Evolutionary conservation across 306 rosid species (phyloP), one percentile per base, ranked within the genome.

Genomic region (Prunus persica): DNA sequence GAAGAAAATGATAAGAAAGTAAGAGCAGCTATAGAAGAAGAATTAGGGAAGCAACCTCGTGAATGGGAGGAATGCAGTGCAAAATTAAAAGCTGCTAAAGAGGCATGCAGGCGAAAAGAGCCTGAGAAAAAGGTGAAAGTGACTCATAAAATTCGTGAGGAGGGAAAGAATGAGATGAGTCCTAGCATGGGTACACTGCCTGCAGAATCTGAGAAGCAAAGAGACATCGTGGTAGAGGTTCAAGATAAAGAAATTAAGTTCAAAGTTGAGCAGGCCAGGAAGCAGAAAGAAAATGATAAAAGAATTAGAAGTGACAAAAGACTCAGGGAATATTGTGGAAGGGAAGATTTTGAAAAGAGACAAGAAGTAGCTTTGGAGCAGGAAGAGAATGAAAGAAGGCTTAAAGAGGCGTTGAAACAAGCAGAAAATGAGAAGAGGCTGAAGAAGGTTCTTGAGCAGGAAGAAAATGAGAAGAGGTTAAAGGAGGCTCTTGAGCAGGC

Each of bases 51-150:
- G 75, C 87, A 81, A 77, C 76, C 64, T 71, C 13, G 28, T 76
- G 84, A 76, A 80, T 80, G 45, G 75, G 87, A 80, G 66, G 86
- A 82, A 81, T 76, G 76, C 78, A 72, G 62, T 45, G 80, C 65
- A 63, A 87, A 82, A 68, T 83, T 78, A 74, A 82, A 83, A 70
- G 80, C 82, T 50, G 77, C 82, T 58, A 82, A 69, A 50, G 86
- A 84, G 74, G 86, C 76, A 54, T 11, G 7, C 77, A 74, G 72
- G 75, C 82, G 72, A 71, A 83, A 81, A 69, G 89, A 76, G 70
- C 74, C 70, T 46, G 84, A 67, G 78, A 84, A 75, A 79, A 85
- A 84, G 80, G 84, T 73, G 3, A 78, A 86, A 76, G 56, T 85
- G 76, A 54, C 85, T 28, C 79, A 52, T 54, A 73, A 70, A 74